phyloP scores from a whole-genome alignment of 331 rosid genomes.

The Quercus phellos region DNA sequence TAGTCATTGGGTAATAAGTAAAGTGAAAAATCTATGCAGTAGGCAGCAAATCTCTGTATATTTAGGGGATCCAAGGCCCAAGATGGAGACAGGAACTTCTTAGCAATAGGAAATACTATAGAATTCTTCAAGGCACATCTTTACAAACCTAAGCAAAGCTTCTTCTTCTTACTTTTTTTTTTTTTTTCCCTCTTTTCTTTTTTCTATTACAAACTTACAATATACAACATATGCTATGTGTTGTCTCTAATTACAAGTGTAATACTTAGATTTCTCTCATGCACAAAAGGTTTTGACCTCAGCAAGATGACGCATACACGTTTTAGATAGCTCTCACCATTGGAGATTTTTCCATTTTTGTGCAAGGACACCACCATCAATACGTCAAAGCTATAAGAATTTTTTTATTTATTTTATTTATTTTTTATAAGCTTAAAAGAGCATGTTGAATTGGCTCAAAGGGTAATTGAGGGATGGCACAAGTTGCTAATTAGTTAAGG shows the following conservation, averaged over 20 bases:
- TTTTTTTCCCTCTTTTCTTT: too few species aligned
- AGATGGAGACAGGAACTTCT: background rate
- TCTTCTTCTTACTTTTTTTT: too few species aligned
- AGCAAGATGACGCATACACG: background rate
- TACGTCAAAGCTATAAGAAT: background rate
- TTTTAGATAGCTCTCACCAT: background rate
- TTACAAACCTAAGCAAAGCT: background rate
- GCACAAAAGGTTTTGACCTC: background rate
- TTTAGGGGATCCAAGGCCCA: background rate
- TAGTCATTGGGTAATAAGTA: background rate
- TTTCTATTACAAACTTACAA: too few species aligned
- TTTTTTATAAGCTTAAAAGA: background rate
- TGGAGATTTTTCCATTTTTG: background rate
- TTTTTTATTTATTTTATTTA: background rate
- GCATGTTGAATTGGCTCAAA: background rate
- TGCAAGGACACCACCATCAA: background rate
- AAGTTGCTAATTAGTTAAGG: background rate
- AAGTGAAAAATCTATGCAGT: background rate
- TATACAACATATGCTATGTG: too few species aligned
- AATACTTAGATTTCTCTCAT: background rate
- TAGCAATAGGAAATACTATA: background rate
- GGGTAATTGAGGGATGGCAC: background rate
- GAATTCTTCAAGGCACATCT: background rate
- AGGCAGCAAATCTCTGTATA: background rate
- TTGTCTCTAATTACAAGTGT: too few species aligned